Conservation (phyloP, 306 rosid species). For the Nissolia schottii region DNA sequence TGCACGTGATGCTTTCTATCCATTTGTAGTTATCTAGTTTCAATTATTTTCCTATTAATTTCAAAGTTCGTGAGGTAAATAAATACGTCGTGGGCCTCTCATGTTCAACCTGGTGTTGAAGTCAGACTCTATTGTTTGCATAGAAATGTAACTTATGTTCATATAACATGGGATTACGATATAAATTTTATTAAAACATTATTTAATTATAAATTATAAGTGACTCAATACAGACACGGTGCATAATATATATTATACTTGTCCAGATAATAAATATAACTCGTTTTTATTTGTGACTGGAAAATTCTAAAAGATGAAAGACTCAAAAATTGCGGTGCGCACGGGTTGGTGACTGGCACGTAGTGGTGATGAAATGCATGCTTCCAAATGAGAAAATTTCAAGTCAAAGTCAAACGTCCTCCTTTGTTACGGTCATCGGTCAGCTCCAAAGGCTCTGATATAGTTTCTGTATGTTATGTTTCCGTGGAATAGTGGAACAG, state of each 20-base stretch:
- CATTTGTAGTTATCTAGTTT: background rate
- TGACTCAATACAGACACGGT: too few relatives aligned
- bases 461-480: background rate
- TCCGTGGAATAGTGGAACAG: background rate
- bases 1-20: slow-evolving; percentile 34
- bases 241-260: too few relatives aligned
- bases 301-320: too few relatives aligned
- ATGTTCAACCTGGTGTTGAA: background rate
- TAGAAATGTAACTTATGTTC: too few relatives aligned
- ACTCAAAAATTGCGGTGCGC: slow-evolving; percentile 44
- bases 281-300: too few relatives aligned
- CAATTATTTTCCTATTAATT: background rate
- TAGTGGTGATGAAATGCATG: slow-evolving; percentile 1
- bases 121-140: background rate
- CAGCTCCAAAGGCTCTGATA: slow-evolving; percentile 33
- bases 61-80: background rate
- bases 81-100: slow-evolving; percentile 2
- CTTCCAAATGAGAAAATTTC: slow-evolving; percentile 7
- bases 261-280: too few relatives aligned
- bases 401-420: slow-evolving; percentile 43
- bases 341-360: slow-evolving; percentile 43
- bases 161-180: too few relatives aligned
- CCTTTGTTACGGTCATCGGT: slow-evolving; percentile 36
- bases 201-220: too few relatives aligned
- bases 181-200: too few relatives aligned